These are phyloP conservation scores for Dictyostelium capitatum DNA, from an alignment of 78 protist genomes.

Conservation along the genomic window DNA sequence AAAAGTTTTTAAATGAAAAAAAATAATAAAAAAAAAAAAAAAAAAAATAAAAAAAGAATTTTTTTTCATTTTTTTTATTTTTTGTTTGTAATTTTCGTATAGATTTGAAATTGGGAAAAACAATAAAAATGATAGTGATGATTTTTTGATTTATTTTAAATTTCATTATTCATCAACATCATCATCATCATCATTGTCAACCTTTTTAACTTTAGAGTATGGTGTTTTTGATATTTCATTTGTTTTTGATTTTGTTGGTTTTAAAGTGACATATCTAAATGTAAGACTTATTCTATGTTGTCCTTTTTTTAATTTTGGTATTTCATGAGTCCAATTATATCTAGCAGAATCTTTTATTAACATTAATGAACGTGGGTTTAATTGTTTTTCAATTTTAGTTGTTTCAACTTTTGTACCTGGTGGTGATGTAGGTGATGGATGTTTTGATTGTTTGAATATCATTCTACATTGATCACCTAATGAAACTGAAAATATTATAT, in stretches of 20 bases:
- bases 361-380: background rate
- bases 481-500: slow-evolving; percentile 9
- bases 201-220: too few species aligned
- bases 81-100: background rate
- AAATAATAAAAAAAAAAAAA: too few species aligned
- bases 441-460: slow-evolving; percentile 22
- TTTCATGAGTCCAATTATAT: slow-evolving; percentile 28
- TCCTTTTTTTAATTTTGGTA: slow-evolving; percentile 27
- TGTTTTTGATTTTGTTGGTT: background rate
- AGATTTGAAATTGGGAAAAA: background rate
- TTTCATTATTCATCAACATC: too few species aligned
- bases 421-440: background rate
- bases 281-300: slow-evolving; percentile 23
- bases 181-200: too few species aligned
- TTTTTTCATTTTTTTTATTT: too few species aligned
- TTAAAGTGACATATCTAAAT: background rate
- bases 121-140: background rate
- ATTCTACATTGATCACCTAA: slow-evolving; percentile 7
- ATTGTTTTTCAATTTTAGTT: background rate
- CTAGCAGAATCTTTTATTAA: background rate
- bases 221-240: background rate
- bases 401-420: background rate
- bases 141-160: too few species aligned
- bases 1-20: too few species aligned
- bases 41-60: too few species aligned